phyloP scores from a whole-genome alignment of 306 rosid genomes.

The Fragaria vesca region DNA sequence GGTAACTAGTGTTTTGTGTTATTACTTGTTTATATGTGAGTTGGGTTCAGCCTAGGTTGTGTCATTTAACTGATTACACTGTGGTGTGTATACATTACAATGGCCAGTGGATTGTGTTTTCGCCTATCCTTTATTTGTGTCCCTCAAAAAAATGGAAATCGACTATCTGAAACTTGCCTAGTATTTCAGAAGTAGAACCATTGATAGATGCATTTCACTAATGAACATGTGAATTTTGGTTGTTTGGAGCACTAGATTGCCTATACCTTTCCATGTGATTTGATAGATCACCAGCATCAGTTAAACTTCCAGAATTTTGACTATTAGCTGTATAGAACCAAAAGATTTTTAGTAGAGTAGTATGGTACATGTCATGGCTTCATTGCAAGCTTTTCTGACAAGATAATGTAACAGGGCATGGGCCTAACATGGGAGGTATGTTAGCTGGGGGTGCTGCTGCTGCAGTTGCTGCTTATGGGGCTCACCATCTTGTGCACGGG shows the following conservation, averaged over 20 bases:
- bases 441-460: slow-evolving; percentile 86
- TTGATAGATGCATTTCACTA: not conserved
- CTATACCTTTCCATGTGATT: not conserved
- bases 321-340: not conserved
- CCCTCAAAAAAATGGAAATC: not conserved
- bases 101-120: not conserved
- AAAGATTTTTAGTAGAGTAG: not conserved
- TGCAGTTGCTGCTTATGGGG: slow-evolving; percentile 74
- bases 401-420: slow-evolving; percentile 37
- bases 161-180: not conserved
- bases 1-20: not conserved
- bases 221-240: not conserved
- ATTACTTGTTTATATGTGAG: not conserved
- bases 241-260: not conserved
- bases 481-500: slow-evolving; percentile 64
- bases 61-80: not conserved
- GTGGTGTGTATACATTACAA: not conserved
- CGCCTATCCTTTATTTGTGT: not conserved
- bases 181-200: not conserved
- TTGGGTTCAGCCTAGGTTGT: not conserved
- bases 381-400: not conserved
- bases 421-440: slow-evolving; percentile 45
- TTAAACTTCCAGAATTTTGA: not conserved
- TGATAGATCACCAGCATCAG: not conserved
- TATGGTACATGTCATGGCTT: too few species aligned